Conservation (phyloP, 2,329 filamentous ascomycete genomes). For the Trichophyton rubrum region DNA sequence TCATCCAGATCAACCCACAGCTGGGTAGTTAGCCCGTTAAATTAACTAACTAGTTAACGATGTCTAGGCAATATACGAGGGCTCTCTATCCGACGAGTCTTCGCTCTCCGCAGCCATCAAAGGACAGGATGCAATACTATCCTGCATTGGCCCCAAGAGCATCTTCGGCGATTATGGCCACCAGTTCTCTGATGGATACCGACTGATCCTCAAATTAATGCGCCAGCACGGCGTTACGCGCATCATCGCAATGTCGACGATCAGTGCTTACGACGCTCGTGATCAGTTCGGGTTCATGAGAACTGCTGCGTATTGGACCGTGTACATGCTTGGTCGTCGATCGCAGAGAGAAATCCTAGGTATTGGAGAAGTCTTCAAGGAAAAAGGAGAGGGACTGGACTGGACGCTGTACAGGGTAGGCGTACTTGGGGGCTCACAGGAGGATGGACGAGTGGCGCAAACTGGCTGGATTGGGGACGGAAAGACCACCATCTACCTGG, state of each 20-base stretch:
- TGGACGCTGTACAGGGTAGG: slow-evolving; percentile 13
- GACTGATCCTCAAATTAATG: slow-evolving; percentile 18
- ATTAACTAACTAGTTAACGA: not conserved
- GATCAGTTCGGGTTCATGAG: slow-evolving; percentile 17
- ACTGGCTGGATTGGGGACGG: slow-evolving; percentile 14
- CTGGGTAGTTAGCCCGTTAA: not conserved
- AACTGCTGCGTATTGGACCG: slow-evolving; percentile 10
- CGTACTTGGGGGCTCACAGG: slow-evolving; percentile 7
- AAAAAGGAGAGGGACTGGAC: slow-evolving; percentile 11
- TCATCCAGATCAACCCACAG: too few species aligned
- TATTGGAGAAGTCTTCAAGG: slow-evolving; percentile 10
- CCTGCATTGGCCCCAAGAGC: slow-evolving; percentile 12
- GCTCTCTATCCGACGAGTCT: slow-evolving; percentile 8
- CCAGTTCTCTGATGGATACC: slow-evolving; percentile 9
- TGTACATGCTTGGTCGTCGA: slow-evolving; percentile 8
- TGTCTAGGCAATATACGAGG: slow-evolving; percentile 10
- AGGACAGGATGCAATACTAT: slow-evolving; percentile 16
- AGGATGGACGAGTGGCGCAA: slow-evolving; percentile 9
- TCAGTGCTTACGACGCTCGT: slow-evolving; percentile 18
- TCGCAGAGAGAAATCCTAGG: slow-evolving; percentile 11
- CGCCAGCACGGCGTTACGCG: slow-evolving; percentile 21
- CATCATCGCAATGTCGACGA: slow-evolving; percentile 26
- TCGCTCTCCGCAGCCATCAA: slow-evolving; percentile 12
- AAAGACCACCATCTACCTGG: slow-evolving; percentile 8
- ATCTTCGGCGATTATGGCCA: slow-evolving; percentile 2